Evolutionary conservation across 805 yeast species (phyloP), one percentile per base, ranked within the genome.

Genomic region (Candida sithepensis): DNA sequence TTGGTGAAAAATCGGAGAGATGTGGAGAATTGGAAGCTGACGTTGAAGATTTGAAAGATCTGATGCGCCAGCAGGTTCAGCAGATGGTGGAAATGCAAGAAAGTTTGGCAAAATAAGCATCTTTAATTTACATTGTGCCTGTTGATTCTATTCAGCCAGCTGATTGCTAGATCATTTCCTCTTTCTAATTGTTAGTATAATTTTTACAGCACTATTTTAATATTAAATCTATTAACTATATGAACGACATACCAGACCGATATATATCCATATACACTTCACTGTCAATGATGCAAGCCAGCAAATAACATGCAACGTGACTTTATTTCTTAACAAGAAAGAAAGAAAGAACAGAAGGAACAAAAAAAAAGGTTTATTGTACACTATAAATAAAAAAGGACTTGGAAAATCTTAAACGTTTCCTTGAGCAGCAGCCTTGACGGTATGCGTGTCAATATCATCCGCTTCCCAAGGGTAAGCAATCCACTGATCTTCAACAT

Each of bases 381-480:
- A 34, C 38, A 34, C 19, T 21, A 14, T 13, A 34, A 34, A 12
- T 2, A 6, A 36, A 2, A 10, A 24, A 28, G 22, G 16, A 18
- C 19, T 16, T 36, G 22, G 19, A 20, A 20, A 37, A 9, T 18
- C 14, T 16, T 22, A 18, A 19, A 18, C 22, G 63, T 84, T 79
- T 30, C 90, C 91, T 68, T 87, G 95, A 44, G 68, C 71, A 45
- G 71, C 69, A 24, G 95, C 92, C 33, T 63, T 60, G 54, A 71
- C 72, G 21, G 94, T 84, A 64, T 88, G 96, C 52, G 73, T 74
- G 59, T 86, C 96, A 56, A 88, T 88, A 66, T 88, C 94, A 23
- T 66, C 69, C 18, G 94, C 85, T 63, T 88, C 96, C 95, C 96
- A 88, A 37, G 96, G 96, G 66, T 88, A 88, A 38, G 92, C 90